These are phyloP conservation scores for Rhynchosporium graminicola DNA, from an alignment of 2,329 filamentous ascomycete genomes.

Conservation along the genomic window DNA sequence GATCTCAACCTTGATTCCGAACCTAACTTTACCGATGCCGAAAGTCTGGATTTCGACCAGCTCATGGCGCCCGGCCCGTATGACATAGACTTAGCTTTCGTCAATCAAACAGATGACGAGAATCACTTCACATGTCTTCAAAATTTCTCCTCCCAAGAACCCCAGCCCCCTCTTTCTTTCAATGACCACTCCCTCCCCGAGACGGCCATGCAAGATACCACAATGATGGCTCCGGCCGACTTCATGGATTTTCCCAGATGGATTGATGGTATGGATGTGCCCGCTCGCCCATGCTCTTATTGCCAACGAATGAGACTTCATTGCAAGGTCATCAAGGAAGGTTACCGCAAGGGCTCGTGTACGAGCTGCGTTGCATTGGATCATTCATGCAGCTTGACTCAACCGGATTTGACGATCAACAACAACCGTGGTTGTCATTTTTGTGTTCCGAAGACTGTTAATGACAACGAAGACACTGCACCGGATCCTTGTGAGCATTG, in stretches of 20 bases:
- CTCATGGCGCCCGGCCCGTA: slow-evolving; percentile 24
- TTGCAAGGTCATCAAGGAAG: slow-evolving; percentile 62
- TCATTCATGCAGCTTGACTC: slow-evolving; percentile 59
- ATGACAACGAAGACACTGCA: slow-evolving; percentile 15
- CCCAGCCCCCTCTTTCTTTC: slow-evolving; percentile 40
- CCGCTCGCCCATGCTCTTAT: slow-evolving; percentile 50
- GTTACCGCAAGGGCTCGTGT: slow-evolving; percentile 60
- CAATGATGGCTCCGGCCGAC: slow-evolving; percentile 46
- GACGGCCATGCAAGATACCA: slow-evolving; percentile 39
- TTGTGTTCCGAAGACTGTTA: slow-evolving; percentile 7
- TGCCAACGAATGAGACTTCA: slow-evolving; percentile 55
- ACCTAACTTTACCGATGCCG: not conserved
- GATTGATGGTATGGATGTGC: slow-evolving; percentile 38
- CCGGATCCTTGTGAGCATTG: slow-evolving; percentile 32
- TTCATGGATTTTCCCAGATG: slow-evolving; percentile 43
- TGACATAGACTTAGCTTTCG: slow-evolving; percentile 55
- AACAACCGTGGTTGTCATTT: slow-evolving; percentile 12
- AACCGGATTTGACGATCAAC: slow-evolving; percentile 22
- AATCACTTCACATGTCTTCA: slow-evolving; percentile 61
- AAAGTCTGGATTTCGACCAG: slow-evolving; percentile 9
- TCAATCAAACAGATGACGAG: slow-evolving; percentile 58
- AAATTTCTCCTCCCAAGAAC: slow-evolving; percentile 52
- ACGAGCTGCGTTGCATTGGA: slow-evolving; percentile 62
- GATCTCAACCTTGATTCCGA: slow-evolving; percentile 16
- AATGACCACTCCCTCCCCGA: slow-evolving; percentile 17